Evolutionary conservation across 441 rosid species (phyloP).

Genomic region (Eutrema salsugineum): DNA sequence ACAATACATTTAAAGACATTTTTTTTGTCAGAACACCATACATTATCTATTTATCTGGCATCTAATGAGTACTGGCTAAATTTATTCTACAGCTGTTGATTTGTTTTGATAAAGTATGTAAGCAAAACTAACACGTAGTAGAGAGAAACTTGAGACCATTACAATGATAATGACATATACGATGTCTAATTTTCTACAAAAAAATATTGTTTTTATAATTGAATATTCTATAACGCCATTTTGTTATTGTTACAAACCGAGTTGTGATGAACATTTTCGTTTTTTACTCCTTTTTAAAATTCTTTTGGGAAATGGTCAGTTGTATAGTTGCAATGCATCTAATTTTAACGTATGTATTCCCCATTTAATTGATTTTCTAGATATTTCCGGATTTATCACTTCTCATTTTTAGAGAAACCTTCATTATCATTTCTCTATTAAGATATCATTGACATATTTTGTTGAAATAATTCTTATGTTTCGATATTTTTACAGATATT

Average conservation of each 20-base stretch:
- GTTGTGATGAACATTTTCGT: conserved; percentile 12
- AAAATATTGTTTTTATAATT: neutral
- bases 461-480: no score
- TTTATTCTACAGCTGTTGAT: neutral
- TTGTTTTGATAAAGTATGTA: neutral
- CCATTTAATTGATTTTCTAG: no score
- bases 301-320: neutral
- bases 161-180: neutral
- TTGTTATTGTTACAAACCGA: neutral
- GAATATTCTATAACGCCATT: neutral
- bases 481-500: no score
- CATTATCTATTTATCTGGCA: no score
- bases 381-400: no score
- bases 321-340: neutral
- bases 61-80: neutral
- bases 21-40: no score
- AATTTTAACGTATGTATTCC: no score
- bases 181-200: neutral
- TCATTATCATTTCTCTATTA: no score
- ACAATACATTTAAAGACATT: no score
- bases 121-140: conserved; percentile 1
- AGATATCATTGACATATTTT: no score
- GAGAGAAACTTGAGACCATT: neutral
- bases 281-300: neutral
- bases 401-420: no score